phyloP scores from a whole-genome alignment of 306 rosid species.

The Phaseolus lunatus region DNA sequence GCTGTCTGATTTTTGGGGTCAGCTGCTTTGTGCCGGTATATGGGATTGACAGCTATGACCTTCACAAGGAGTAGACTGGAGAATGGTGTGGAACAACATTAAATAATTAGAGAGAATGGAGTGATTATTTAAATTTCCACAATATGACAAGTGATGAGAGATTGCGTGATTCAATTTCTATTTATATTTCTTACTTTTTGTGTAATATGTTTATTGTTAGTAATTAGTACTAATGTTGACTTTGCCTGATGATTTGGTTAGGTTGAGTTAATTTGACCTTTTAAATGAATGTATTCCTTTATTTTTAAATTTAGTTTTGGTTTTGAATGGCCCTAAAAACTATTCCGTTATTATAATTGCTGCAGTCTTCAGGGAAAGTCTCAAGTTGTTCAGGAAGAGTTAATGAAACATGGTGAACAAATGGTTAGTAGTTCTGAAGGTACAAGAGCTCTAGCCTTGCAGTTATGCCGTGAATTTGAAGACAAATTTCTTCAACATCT shows the following conservation, averaged over 20 bases:
- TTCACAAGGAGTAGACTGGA: background rate
- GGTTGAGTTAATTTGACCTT: slow-evolving; percentile 12
- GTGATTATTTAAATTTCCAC: slow-evolving; percentile 9
- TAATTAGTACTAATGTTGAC: slow-evolving; percentile 4
- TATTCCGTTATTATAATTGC: slow-evolving; percentile 39
- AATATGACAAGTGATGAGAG: background rate
- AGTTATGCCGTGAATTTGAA: slow-evolving; percentile 99
- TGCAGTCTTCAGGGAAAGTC: slow-evolving; percentile 86
- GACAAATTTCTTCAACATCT: slow-evolving; percentile 96
- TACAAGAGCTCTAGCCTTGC: slow-evolving; percentile 93
- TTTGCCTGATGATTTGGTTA: background rate
- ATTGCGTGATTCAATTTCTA: background rate
- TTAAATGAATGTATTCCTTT: background rate
- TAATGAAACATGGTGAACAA: slow-evolving; percentile 86
- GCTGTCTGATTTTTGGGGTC: too few species aligned
- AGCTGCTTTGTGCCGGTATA: too few species aligned
- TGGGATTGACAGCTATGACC: too few species aligned
- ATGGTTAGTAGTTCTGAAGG: slow-evolving; percentile 94
- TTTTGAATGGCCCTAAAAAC: slow-evolving; percentile 33
- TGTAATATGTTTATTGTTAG: background rate
- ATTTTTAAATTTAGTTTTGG: background rate
- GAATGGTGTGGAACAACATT: slow-evolving; percentile 8
- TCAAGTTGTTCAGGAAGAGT: slow-evolving; percentile 92
- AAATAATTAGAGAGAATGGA: slow-evolving; percentile 2
- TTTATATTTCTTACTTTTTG: slow-evolving; percentile 1